Evolutionary conservation across 192 early-diverging fungal genomes (phyloP), one percentile per base, ranked within the genome.

Genomic region (Coemansia sp.): DNA sequence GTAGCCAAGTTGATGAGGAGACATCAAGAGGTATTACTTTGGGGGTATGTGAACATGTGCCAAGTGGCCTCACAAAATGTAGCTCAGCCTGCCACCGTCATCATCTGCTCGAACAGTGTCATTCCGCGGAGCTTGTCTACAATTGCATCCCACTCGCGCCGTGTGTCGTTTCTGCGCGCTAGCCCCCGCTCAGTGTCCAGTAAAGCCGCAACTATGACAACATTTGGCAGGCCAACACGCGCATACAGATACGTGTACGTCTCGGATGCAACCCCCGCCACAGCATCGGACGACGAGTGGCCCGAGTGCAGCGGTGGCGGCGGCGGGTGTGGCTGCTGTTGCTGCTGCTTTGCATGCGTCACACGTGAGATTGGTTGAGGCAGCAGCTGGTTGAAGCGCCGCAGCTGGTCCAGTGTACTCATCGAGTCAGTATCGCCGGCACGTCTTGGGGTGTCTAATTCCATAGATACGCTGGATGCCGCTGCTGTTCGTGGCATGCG

Each of bases 181-280:
- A 74, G 30, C 19, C 72, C 71, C 57, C 64, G 66, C 42, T 74
- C 72, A 2, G 78, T 68, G 33, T 81, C 72, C 33, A 71, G 52
- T 31, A 81, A 25, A 3, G 74, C 68, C 2, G 72, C 71, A 6
- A 75, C 78, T 36, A 81, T 55, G 20, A 67, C 44, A 1, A 81
- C 47, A n/a, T 71, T 74, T 5, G 78, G 78, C 38, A 74, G 41
- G 14, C 61, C 62, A 22, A 74, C 68, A 28, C 78, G 78, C 45
- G 78, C 67, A 60, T 71, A 81, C 19, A 81, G 38, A 45, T 81
- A 81, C 2, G 78, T 81, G 44, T 70, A 74, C 20, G 63, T 67
- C 41, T 79, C 76, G 0, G 64, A 59, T 11, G 45, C 15, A 17
- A 62, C 62, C 41, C 57, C 55, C 11, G 57, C 57, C 19, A 61